Percentiles rank a stretch among this genome's conserved stretches.
Evolutionary conservation across 192 early-diverging fungal species (phyloP).

Genomic region (Chytriomyces sp.): DNA sequence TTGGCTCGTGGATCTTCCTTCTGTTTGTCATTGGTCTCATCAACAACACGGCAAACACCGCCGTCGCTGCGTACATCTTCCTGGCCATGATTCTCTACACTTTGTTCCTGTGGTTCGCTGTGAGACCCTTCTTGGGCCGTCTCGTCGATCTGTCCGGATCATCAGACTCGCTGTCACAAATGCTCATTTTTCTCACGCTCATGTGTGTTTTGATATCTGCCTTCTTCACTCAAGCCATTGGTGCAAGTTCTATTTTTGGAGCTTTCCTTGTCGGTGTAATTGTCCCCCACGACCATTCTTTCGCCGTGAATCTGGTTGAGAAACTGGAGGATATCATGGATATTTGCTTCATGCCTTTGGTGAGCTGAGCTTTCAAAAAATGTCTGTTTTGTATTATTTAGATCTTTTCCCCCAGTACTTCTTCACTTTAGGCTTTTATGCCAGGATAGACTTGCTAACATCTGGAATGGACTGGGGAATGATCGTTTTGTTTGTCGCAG

Average conservation of each 20-base stretch:
- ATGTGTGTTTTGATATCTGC: constrained; percentile 73
- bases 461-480: no score
- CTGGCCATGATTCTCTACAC: constrained; percentile 72
- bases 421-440: no score
- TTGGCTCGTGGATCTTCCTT: constrained; percentile 78
- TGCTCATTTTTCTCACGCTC: constrained; percentile 76
- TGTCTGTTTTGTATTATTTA: no score
- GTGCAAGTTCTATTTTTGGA: constrained; percentile 94
- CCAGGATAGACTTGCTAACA: no score
- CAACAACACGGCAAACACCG: constrained; percentile 76
- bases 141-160: constrained; percentile 31
- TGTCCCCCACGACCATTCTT: no score
- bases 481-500: no score
- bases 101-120: constrained; percentile 71
- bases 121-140: constrained; percentile 66
- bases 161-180: constrained; percentile 40
- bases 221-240: constrained; percentile 80
- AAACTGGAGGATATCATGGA: no score
- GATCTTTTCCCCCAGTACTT: no score
- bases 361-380: no score
- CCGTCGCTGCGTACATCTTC: constrained; percentile 84
- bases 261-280: constrained; percentile 83
- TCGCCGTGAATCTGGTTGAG: no score
- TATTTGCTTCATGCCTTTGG: no score
- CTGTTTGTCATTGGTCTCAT: constrained; percentile 82